A percentile compares a stretch with the other conserved stretches of the same genome.
phyloP scores from a whole-genome alignment of 2,329 filamentous ascomycete genomes.

The Ophiocordyceps robertsii region DNA sequence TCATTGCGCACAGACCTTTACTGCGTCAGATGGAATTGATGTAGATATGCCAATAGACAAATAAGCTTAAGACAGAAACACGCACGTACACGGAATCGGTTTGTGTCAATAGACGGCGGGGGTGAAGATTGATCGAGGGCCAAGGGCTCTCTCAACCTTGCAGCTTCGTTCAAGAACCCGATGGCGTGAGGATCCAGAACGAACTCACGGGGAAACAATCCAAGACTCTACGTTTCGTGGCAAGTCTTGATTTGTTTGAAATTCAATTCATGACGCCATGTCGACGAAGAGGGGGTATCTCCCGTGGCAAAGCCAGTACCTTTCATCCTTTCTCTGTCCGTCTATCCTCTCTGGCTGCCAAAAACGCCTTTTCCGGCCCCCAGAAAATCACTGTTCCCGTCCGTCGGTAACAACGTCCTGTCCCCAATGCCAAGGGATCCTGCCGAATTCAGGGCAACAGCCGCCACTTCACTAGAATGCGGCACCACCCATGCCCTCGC shows the following conservation, averaged over 20 bases:
- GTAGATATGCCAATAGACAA: too few relatives aligned
- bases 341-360: background rate
- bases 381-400: background rate
- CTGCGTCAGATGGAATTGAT: too few relatives aligned
- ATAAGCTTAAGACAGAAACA: too few relatives aligned
- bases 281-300: background rate
- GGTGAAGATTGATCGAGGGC: too few relatives aligned
- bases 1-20: too few relatives aligned
- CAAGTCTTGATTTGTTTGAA: background rate
- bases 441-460: background rate
- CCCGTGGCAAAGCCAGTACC: background rate
- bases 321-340: background rate
- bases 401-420: background rate
- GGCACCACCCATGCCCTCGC: constrained; percentile 40
- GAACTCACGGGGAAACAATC: too few relatives aligned
- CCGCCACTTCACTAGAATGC: constrained; percentile 29
- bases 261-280: background rate
- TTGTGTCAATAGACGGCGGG: too few relatives aligned
- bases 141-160: too few relatives aligned
- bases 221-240: too few relatives aligned
- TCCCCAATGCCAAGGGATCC: background rate
- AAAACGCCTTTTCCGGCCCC: background rate
- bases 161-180: too few relatives aligned
- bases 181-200: too few relatives aligned
- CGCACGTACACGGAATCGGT: too few relatives aligned